Conservation (phyloP, 2,329 filamentous ascomycete species). For the Colletotrichum simmondsii region DNA sequence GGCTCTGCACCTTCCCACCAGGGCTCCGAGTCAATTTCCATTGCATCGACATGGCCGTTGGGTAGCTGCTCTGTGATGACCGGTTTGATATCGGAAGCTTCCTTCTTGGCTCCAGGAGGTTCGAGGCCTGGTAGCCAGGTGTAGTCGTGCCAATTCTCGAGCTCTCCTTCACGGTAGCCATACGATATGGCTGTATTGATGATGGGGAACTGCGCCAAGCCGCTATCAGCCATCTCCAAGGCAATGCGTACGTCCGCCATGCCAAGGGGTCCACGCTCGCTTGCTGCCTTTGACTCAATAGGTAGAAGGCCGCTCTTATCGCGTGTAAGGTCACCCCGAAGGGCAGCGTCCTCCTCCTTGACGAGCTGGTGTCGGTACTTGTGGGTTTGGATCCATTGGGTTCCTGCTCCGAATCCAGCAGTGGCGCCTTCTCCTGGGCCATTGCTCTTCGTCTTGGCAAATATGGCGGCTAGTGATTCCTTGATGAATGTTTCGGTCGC, state of each 20-base stretch:
- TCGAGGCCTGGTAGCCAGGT: conserved; percentile 55
- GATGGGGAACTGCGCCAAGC: conserved; percentile 81
- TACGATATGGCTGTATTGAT: conserved; percentile 77
- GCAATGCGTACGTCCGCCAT: conserved; percentile 84
- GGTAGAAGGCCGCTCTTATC: conserved; percentile 84
- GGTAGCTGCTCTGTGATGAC: conserved; percentile 47
- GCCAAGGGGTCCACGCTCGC: conserved; percentile 76
- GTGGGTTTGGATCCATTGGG: conserved; percentile 80
- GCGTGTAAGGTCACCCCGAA: conserved; percentile 78
- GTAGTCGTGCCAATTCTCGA: conserved; percentile 74
- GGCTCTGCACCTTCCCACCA: conserved; percentile 71
- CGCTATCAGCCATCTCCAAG: conserved; percentile 79
- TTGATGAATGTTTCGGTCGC: conserved; percentile 76
- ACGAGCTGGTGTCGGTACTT: conserved; percentile 81
- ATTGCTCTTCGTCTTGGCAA: conserved; percentile 73
- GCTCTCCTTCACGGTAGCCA: conserved; percentile 79
- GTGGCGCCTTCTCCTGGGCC: conserved; percentile 71
- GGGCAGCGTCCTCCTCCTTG: conserved; percentile 78
- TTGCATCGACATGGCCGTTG: conserved; percentile 65
- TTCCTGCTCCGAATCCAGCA: conserved; percentile 72
- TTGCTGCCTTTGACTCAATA: conserved; percentile 81
- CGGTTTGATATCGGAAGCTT: conserved; percentile 45
- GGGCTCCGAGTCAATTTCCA: conserved; percentile 67
- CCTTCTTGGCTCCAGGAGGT: conserved; percentile 13
- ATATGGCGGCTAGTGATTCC: conserved; percentile 71